Evolutionary conservation across 257 asterid genomes (phyloP).

Genomic region (Galeopsis tetrahit): DNA sequence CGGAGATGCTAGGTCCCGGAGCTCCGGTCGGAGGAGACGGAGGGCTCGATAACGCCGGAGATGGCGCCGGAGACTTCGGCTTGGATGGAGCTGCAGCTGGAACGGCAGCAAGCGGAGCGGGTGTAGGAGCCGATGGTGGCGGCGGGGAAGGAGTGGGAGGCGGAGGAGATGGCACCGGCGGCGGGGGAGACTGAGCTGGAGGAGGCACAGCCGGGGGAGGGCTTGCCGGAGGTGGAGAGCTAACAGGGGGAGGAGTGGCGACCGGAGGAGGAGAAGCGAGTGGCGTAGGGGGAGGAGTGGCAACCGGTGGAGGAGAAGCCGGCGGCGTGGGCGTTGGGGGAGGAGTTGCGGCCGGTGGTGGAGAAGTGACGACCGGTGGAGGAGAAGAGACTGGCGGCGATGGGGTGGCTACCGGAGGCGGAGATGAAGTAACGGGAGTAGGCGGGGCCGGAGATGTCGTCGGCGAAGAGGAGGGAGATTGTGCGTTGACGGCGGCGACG

Average conservation of each 20-base stretch:
- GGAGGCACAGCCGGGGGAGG: slow-evolving; percentile 57
- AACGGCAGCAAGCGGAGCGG: slow-evolving; percentile 50
- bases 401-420: slow-evolving; percentile 43
- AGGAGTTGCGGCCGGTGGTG: slow-evolving; percentile 42
- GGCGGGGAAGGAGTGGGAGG: slow-evolving; percentile 67
- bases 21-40: slow-evolving; percentile 69
- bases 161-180: slow-evolving; percentile 52
- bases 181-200: slow-evolving; percentile 49
- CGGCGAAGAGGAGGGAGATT: slow-evolving; percentile 58
- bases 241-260: slow-evolving; percentile 53
- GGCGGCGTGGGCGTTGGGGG: slow-evolving; percentile 43
- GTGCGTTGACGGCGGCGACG: slow-evolving; percentile 59
- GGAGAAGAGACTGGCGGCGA: slow-evolving; percentile 45
- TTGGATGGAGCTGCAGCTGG: slow-evolving; percentile 56
- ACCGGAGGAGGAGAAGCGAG: slow-evolving; percentile 53
- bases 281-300: slow-evolving; percentile 40
- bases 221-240: slow-evolving; percentile 44
- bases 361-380: slow-evolving; percentile 34
- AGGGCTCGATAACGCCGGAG: slow-evolving; percentile 64
- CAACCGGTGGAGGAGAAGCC: slow-evolving; percentile 41
- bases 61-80: slow-evolving; percentile 53
- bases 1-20: slow-evolving; percentile 56
- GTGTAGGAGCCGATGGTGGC: slow-evolving; percentile 56
- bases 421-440: slow-evolving; percentile 41
- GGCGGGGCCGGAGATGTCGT: slow-evolving; percentile 52